Conservation (phyloP, 2,329 filamentous ascomycete genomes). For the Claviceps monticola region DNA sequence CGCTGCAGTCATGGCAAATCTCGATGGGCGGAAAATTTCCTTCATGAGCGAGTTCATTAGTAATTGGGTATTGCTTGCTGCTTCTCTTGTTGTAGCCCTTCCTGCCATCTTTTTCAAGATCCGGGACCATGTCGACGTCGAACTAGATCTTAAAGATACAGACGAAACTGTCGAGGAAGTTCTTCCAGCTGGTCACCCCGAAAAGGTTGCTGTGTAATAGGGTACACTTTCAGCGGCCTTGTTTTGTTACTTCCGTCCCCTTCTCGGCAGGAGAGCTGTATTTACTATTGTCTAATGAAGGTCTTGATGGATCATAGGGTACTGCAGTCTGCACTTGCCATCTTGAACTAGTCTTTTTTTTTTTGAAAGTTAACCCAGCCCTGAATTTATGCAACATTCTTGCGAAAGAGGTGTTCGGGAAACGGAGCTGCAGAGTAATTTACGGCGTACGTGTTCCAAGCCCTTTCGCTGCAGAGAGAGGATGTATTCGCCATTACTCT, state of each 20-base stretch:
- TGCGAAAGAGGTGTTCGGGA: too few relatives aligned
- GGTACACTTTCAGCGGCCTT: not conserved
- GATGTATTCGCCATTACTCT: too few relatives aligned
- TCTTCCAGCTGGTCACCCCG: conserved; percentile 8
- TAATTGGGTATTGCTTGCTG: conserved; percentile 61
- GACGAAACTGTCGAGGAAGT: conserved; percentile 73
- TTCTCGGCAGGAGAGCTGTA: too few relatives aligned
- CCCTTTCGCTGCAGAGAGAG: too few relatives aligned
- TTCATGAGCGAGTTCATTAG: conserved; percentile 60
- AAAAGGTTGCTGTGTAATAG: not conserved
- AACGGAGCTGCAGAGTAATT: too few relatives aligned
- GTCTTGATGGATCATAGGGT: too few relatives aligned
- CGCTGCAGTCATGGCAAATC: conserved; percentile 35
- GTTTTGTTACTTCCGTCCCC: not conserved
- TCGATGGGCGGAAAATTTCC: conserved; percentile 25
- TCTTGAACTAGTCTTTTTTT: too few relatives aligned
- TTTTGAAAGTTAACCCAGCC: too few relatives aligned
- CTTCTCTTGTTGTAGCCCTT: conserved; percentile 60
- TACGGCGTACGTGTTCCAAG: too few relatives aligned
- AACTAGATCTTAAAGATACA: conserved; percentile 72
- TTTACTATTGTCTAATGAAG: too few relatives aligned
- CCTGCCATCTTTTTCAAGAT: conserved; percentile 71
- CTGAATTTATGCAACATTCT: too few relatives aligned
- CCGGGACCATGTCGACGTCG: conserved; percentile 64
- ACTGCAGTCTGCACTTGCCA: too few relatives aligned